These are phyloP conservation scores for Allium sativum DNA, from an alignment of 106 monocot species.

Conservation along the genomic window DNA sequence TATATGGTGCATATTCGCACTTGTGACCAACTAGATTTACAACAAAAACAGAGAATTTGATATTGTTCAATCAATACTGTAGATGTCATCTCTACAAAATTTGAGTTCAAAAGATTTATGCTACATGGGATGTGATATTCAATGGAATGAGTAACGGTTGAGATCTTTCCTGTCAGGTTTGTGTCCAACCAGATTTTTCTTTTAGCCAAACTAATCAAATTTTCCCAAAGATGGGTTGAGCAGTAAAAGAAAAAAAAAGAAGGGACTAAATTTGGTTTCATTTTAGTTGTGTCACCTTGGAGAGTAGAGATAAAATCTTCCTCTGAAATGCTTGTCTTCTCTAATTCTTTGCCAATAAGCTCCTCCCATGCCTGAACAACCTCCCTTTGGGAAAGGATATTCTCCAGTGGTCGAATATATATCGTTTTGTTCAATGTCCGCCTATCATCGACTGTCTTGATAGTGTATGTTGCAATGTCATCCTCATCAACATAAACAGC, in stretches of 20 bases:
- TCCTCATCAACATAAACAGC: constrained; percentile 34
- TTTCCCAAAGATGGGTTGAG: no score
- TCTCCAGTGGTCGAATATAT: constrained; percentile 29
- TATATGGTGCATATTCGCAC: constrained; percentile 36
- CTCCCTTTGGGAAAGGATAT: constrained; percentile 35
- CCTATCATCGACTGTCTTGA: constrained; percentile 24
- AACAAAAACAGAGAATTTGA: constrained; percentile 5
- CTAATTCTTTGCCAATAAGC: constrained; percentile 24
- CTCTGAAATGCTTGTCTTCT: constrained; percentile 23
- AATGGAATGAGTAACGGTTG: no score
- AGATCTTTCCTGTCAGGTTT: no score
- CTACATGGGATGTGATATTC: no score
- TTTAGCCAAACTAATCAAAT: no score
- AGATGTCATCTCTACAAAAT: no score
- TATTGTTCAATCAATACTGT: no score
- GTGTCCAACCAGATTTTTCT: no score
- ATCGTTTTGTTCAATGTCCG: constrained; percentile 26
- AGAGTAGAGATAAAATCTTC: constrained; percentile 29
- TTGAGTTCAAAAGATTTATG: no score
- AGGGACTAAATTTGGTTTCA: background rate
- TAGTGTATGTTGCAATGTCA: constrained; percentile 37
- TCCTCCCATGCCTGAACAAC: constrained; percentile 27
- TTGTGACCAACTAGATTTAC: constrained; percentile 37
- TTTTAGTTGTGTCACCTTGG: constrained; percentile 14
- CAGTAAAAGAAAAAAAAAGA: no score